Evolutionary conservation across 1,139 yeast genomes (phyloP), one percentile per base, ranked within the genome.

Genomic region (Scheffersomyces lignicola): DNA sequence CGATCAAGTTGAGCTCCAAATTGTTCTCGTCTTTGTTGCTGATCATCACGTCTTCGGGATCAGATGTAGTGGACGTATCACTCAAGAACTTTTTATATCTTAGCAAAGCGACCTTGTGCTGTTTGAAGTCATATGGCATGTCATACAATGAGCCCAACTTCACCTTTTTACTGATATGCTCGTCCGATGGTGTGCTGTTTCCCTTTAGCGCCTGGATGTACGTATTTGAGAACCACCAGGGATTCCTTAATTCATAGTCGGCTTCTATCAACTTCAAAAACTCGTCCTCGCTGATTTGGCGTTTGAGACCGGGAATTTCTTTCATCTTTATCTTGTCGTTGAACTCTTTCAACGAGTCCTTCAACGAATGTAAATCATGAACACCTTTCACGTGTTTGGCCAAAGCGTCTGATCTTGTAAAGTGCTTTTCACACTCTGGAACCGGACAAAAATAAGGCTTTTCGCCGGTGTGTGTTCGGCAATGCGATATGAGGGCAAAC

Each of bases 391-490:
- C 66, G 52, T 84, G 92, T 47, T 77, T 73, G 10, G 82, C 73
- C 42, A 84, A 61, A 1, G 82, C 84, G 43, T 79, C 86, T 1
- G 80, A 65, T 38, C 82, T 55, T 1, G 78, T 69, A 48, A 81
- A 82, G 34, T 71, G 72, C 41, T 77, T 71, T 39, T 73, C 76
- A 57, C 92, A 84, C 48, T 81, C 88, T 1, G 88, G 88, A 10
- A 82, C 66, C 0, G 80, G 71, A 51, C 94, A 84, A 44, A 70
- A 77, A 49, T 77, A 80, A 21, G 86, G 86, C 45, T 73, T 73
- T 48, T 80, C 86, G 0, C 84, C 82, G 0, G 86, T 77, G 51
- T 83, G 90, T 2, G 78, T 67, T 34, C 87, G 57, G 48, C 82
- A 65, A 51, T 83, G 90, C 0, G 83, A 68, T 1, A 79, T 68